Base-by-base conservation (phyloP, 441 rosid genomes). In the Metrosideros polymorpha region DNA sequence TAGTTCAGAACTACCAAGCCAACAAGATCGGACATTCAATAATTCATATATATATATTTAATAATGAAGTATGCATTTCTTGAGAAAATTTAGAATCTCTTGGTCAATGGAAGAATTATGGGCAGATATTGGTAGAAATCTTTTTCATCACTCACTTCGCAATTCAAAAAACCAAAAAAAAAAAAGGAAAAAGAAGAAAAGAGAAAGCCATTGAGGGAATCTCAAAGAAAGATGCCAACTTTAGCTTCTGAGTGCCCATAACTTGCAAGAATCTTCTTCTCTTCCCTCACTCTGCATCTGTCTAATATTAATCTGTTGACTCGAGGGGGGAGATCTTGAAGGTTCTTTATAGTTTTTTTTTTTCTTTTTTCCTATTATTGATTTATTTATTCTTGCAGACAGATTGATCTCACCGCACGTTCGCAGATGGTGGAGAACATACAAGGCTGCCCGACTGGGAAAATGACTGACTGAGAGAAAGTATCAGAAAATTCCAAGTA, bases 51-150 rank as follows among this genome's bases (percentile, higher is more conserved):
- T 45, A 45, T 9, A 45, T 29, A 30, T 30, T 32, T 61, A 61
- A 18, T 32, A 32, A 35, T 66, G 45, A 35, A 35, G 27, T 45
- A 66, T 9, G 13, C 27, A 19, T 66, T 66, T 9, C 14, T 66
- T 10, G 45, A 66, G 77, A 19, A 35, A 19, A 66, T 66, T 9
- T 66, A 85, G 89, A 86, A 90, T 86, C 87, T 89, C 61, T 84
- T 49, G 85, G 86, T 76, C 87, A 86, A 86, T 57, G 83, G 76
- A 79, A 85, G 52, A 50, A 42, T 29, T 85, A 32, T 29, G 49
- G 84, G 30, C 56, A 29, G 57, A 79, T 84, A 47, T 88, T 85
- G 42, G 18, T 35, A 39, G 24, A 86, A 88, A 86, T 86, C 88
- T 49, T 59, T 56, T 83, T 84, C 87, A 77, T 45, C 45, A 17